phyloP scores from a whole-genome alignment of 164 flowering plant genomes.

The Brasenia schreberi region DNA sequence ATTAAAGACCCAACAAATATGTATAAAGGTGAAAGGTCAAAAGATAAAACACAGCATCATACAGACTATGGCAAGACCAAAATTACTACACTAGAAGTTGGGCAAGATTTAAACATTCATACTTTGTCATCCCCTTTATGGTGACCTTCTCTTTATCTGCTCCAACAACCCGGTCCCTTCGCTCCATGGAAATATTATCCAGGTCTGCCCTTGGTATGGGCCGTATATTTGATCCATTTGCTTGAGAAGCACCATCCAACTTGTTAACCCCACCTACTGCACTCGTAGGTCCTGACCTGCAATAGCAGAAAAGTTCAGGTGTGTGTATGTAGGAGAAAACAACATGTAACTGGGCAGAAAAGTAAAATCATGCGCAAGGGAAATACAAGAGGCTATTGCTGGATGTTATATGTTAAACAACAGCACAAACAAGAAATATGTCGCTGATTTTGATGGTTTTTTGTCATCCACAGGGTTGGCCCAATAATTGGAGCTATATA shows the following conservation, averaged over 20 bases:
- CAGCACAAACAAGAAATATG: too few species aligned
- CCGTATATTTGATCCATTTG: conserved; percentile 26
- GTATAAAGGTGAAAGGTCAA: not conserved
- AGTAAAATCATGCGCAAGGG: not conserved
- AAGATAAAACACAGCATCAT: not conserved
- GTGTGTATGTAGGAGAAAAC: too few species aligned
- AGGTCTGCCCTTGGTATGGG: conserved; percentile 30
- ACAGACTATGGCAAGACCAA: not conserved
- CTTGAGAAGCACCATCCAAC: conserved; percentile 30
- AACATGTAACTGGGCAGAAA: too few species aligned
- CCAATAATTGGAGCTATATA: too few species aligned
- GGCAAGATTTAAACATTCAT: conserved; percentile 5
- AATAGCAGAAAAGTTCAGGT: conserved; percentile 4
- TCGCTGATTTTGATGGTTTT: too few species aligned
- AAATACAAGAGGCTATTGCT: not conserved
- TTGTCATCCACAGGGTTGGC: too few species aligned
- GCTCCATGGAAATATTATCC: conserved; percentile 28
- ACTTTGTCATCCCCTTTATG: conserved; percentile 24
- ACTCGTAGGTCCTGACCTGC: conserved; percentile 45
- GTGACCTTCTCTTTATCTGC: conserved; percentile 29
- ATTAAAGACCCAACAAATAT: not conserved
- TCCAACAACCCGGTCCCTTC: conserved; percentile 30
- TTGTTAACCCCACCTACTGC: conserved; percentile 29
- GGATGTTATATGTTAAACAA: not conserved
- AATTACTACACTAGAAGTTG: not conserved